Base-by-base conservation (phyloP, 768 basidiomycete species). In the Phanerodontia chrysosporium region DNA sequence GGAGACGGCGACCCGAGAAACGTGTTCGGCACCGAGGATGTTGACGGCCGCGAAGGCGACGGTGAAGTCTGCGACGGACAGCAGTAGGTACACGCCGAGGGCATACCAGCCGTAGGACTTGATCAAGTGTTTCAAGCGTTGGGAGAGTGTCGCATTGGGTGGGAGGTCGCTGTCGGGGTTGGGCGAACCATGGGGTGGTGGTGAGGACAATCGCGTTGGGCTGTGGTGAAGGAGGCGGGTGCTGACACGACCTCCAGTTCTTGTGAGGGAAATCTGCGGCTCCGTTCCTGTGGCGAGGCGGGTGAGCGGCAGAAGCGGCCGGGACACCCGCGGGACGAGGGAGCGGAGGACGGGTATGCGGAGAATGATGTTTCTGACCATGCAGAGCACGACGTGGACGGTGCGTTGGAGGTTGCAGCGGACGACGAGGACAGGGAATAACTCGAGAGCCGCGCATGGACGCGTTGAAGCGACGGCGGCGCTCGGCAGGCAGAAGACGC, bases 51-150 rank as follows among this genome's bases (percentile, higher is more conserved):
- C 81, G 69, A 97, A 97, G 0, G 90, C 85, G 66, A 97, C 78
- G 35, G 83, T 75, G 70, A 98, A 94, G 72, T 99, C 97, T 69
- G 95, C 68, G 7, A 78, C 76, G 44, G 83, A 82, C 56, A 98
- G 70, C 51, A 87, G 69, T 62, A 87, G 45, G 77, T 99, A 99
- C 25, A 98, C 86, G 30, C 90, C 95, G 28, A 98, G 80, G 21
- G 97, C 94, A 69, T 95, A 96, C 91, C 92, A 94, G 29, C 96
- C 96, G 70, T 98, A 97, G 3, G 89, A 83, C 69, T 90, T 95
- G 59, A 95, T 87, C 58, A 98, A 87, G 64, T 84, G 80, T 68
- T 87, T 92, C 24, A 95, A 76, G 21, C 86, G 82, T 70, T 89
- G 83, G 0, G 88, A 83, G 57, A 92, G 76, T 0, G 85, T 73